Evolutionary conservation across 1,284 basidiomycete genomes (phyloP).

Genomic region (Fomitiporia mediterranea): DNA sequence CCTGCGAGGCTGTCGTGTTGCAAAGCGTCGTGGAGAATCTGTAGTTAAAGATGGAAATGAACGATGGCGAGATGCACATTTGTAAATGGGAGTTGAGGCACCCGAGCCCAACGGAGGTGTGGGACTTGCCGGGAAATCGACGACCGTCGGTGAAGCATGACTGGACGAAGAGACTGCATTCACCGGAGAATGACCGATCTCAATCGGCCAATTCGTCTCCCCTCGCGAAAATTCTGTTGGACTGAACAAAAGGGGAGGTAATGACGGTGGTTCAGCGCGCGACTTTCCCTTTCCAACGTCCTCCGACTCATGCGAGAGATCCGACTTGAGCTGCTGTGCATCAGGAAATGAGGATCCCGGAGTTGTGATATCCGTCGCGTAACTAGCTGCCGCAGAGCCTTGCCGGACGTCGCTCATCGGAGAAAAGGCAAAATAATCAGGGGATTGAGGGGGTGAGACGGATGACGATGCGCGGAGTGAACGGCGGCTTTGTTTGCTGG

Average conservation of each 20-base stretch:
- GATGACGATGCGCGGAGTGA: slow-evolving; percentile 11
- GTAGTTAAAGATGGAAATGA: slow-evolving; percentile 54
- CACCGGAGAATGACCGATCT: not conserved
- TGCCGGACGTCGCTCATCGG: slow-evolving; percentile 1
- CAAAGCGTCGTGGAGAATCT: slow-evolving; percentile 39
- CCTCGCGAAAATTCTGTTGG: slow-evolving; percentile 45
- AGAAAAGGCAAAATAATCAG: slow-evolving; percentile 13
- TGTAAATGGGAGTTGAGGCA: slow-evolving; percentile 23
- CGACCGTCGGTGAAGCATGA: not conserved
- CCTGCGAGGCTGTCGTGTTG: slow-evolving; percentile 42
- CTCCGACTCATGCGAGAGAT: slow-evolving; percentile 1
- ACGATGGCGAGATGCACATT: slow-evolving; percentile 41
- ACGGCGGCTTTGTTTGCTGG: slow-evolving; percentile 5
- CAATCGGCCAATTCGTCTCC: slow-evolving; percentile 38
- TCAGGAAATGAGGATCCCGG: slow-evolving; percentile 11
- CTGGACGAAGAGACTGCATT: not conserved
- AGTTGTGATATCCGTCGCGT: slow-evolving; percentile 15
- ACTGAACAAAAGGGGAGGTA: slow-evolving; percentile 60
- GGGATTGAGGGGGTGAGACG: slow-evolving; percentile 12
- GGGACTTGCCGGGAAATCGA: slow-evolving; percentile 16
- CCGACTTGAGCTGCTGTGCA: slow-evolving; percentile 5
- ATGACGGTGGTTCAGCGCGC: slow-evolving; percentile 41
- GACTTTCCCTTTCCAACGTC: slow-evolving; percentile 53
- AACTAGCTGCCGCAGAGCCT: slow-evolving; percentile 6
- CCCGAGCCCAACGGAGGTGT: slow-evolving; percentile 13